phyloP scores from a whole-genome alignment of 1,284 basidiomycete genomes.

The Exobasidium cylindrosporum region DNA sequence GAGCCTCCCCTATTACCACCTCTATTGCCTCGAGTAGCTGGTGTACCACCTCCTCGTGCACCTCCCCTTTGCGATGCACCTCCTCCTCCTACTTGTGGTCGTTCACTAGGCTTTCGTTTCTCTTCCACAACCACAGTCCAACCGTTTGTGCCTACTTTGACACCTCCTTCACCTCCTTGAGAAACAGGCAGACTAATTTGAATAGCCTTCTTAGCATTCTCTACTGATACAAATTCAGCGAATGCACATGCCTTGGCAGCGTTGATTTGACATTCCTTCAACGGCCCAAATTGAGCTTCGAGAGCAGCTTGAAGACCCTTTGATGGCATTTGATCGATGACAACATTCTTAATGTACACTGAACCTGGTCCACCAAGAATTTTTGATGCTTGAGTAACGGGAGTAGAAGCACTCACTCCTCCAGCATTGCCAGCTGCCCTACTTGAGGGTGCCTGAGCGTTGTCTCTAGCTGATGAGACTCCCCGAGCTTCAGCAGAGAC shows the following conservation, averaged over 20 bases:
- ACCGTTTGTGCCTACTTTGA: conserved; percentile 66
- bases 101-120: conserved; percentile 79
- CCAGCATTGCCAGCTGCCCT: conserved; percentile 14
- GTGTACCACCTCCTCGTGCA: conserved; percentile 16
- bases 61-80: conserved; percentile 53
- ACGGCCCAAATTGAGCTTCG: conserved; percentile 71
- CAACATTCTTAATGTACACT: conserved; percentile 62
- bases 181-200: conserved; percentile 65
- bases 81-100: conserved; percentile 59
- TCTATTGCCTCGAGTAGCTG: conserved; percentile 7
- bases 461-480: conserved; percentile 52
- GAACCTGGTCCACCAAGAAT: conserved; percentile 7
- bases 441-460: conserved; percentile 42
- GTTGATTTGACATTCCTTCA: conserved; percentile 86
- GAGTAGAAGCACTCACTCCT: conserved; percentile 1
- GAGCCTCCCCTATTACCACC: neutral
- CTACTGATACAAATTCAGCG: conserved; percentile 78
- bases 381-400: neutral
- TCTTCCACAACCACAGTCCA: conserved; percentile 76
- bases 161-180: conserved; percentile 82
- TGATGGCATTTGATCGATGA: conserved; percentile 63
- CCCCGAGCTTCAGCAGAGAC: conserved; percentile 40
- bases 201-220: conserved; percentile 81
- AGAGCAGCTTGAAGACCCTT: conserved; percentile 63
- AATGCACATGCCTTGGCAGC: conserved; percentile 87